These are phyloP conservation scores for Akanthomyces lecanii DNA, from an alignment of 2,329 filamentous ascomycete genomes.

Conservation along the genomic window DNA sequence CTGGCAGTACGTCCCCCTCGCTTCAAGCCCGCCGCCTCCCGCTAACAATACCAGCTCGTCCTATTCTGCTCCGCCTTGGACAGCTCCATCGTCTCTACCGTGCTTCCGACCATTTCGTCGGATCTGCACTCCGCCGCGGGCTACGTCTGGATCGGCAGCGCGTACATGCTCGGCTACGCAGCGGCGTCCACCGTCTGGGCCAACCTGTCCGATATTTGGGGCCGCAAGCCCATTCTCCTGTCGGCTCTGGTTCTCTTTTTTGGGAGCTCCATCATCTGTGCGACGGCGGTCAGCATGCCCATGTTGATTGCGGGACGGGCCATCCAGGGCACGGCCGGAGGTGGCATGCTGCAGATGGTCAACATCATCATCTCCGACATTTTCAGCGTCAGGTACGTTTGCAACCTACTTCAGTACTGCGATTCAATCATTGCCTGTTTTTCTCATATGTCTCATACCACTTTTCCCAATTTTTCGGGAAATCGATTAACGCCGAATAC, in stretches of 20 bases:
- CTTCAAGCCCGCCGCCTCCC: too few relatives aligned
- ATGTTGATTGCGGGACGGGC: slow-evolving; percentile 45
- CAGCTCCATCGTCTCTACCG: slow-evolving; percentile 17
- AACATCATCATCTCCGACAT: slow-evolving; percentile 48
- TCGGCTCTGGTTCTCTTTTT: slow-evolving; percentile 45
- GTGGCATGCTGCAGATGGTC: slow-evolving; percentile 45
- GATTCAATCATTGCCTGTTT: too few relatives aligned
- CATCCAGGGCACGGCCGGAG: slow-evolving; percentile 46
- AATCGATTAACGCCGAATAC: slow-evolving; percentile 27
- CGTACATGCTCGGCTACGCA: slow-evolving; percentile 64
- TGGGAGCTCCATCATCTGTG: slow-evolving; percentile 44
- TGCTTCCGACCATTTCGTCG: slow-evolving; percentile 49
- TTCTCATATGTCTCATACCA: too few relatives aligned
- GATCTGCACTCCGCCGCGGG: slow-evolving; percentile 59
- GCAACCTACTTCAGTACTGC: slow-evolving; percentile 27
- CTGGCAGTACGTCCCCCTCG: background rate
- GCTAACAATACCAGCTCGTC: slow-evolving; percentile 11
- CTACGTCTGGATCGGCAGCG: slow-evolving; percentile 67
- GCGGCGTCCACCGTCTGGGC: slow-evolving; percentile 62
- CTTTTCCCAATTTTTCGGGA: too few relatives aligned
- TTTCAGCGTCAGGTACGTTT: slow-evolving; percentile 38
- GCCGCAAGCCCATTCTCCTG: slow-evolving; percentile 48
- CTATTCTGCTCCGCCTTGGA: slow-evolving; percentile 16
- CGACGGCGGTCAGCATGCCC: slow-evolving; percentile 38
- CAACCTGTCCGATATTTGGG: slow-evolving; percentile 52